Percentiles rank a stretch among this genome's conserved stretches.
These are phyloP conservation scores for Aspergillus hancockii DNA, from an alignment of 495 filamentous ascomycete genomes.

Conservation along the genomic window DNA sequence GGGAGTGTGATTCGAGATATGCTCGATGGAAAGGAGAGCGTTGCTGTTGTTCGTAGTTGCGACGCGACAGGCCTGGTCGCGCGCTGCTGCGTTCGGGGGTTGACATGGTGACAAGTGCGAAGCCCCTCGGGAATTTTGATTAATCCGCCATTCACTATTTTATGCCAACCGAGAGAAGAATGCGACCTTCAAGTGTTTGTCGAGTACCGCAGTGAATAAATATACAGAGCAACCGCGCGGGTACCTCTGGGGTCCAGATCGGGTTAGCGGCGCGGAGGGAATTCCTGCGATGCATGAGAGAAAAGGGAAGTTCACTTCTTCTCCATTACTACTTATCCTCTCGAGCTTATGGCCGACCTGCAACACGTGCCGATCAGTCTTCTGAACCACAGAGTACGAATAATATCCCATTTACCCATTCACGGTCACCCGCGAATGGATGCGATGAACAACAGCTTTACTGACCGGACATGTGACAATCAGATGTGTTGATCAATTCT, in stretches of 20 bases:
- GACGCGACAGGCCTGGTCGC: slow-evolving; percentile 27
- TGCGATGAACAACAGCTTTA: slow-evolving; percentile 10
- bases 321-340: too few species aligned
- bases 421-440: slow-evolving; percentile 5
- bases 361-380: slow-evolving; percentile 6
- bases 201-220: neutral
- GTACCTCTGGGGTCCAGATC: slow-evolving; percentile 5
- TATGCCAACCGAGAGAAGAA: neutral
- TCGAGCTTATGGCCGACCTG: neutral
- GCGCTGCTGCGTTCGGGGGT: slow-evolving; percentile 25
- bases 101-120: slow-evolving; percentile 23
- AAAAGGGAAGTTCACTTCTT: neutral
- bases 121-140: neutral
- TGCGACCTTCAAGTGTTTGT: neutral
- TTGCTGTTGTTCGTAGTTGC: slow-evolving; percentile 28
- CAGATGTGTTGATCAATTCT: slow-evolving; percentile 29
- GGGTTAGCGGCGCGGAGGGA: slow-evolving; percentile 22
- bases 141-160: slow-evolving; percentile 2
- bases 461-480: slow-evolving; percentile 34
- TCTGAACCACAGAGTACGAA: slow-evolving; percentile 4
- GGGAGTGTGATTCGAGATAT: slow-evolving; percentile 25
- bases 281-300: neutral
- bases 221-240: neutral
- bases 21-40: slow-evolving; percentile 42
- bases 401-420: slow-evolving; percentile 1